Conservation (phyloP, 2,329 filamentous ascomycete species). For the Ambrosiella beaveri region DNA sequence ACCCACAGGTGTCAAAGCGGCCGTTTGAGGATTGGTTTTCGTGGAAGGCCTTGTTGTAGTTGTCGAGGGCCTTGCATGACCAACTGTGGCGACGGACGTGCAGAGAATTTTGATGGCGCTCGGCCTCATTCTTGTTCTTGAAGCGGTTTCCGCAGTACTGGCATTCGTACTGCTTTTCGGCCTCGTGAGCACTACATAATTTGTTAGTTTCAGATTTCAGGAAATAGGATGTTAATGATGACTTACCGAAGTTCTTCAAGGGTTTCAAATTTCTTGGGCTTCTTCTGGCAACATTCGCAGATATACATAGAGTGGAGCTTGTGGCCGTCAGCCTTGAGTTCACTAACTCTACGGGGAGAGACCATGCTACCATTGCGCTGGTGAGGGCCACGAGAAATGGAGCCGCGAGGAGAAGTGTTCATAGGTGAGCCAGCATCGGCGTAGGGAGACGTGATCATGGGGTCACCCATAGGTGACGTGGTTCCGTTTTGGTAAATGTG, state of each 20-base stretch:
- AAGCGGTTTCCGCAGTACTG: conserved; percentile 86
- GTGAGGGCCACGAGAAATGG: conserved; percentile 25
- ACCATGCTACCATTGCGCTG: conserved; percentile 30
- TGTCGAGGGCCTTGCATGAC: conserved; percentile 78
- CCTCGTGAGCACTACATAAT: conserved; percentile 55
- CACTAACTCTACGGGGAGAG: conserved; percentile 34
- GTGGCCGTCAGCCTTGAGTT: conserved; percentile 30
- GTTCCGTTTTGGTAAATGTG: conserved; percentile 29
- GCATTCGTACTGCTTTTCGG: conserved; percentile 93
- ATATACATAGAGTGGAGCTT: conserved; percentile 41
- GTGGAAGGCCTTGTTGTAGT: conserved; percentile 72
- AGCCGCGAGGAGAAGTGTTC: conserved; percentile 31
- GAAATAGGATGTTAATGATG: background rate
- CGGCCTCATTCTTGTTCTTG: conserved; percentile 98
- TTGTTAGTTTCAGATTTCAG: background rate
- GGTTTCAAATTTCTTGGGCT: conserved; percentile 86
- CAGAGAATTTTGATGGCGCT: conserved; percentile 87
- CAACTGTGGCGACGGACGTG: conserved; percentile 87
- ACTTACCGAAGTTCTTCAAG: conserved; percentile 68
- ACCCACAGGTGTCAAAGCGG: conserved; percentile 70
- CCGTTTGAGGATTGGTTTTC: conserved; percentile 51
- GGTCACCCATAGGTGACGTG: conserved; percentile 32
- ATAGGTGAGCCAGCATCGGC: conserved; percentile 21
- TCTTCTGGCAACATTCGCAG: conserved; percentile 93
- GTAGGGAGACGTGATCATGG: conserved; percentile 32